Conservation (phyloP, 2,329 filamentous ascomycete genomes). For the Penicillium sp. region DNA sequence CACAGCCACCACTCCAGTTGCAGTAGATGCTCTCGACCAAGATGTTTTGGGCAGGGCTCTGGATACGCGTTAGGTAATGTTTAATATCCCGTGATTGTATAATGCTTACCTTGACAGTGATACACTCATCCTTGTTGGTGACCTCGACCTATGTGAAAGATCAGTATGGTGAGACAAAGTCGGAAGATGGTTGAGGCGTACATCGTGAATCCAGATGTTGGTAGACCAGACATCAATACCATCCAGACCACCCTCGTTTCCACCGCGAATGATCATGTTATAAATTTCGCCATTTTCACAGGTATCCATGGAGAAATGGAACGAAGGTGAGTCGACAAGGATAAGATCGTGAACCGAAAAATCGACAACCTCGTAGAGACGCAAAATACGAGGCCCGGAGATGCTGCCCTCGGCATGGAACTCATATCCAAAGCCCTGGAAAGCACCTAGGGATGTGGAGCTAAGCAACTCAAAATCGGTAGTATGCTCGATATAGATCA, state of each 20-base stretch:
- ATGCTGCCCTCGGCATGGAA: conserved; percentile 45
- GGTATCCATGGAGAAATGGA: conserved; percentile 54
- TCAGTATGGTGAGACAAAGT: not conserved
- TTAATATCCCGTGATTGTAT: too few species aligned
- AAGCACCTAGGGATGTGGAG: conserved; percentile 51
- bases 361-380: conserved; percentile 46
- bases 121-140: conserved; percentile 63
- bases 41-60: conserved; percentile 54
- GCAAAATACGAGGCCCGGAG: conserved; percentile 47
- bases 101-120: conserved; percentile 52
- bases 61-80: not conserved
- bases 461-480: conserved; percentile 57
- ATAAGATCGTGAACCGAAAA: conserved; percentile 53
- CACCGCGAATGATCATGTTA: conserved; percentile 57
- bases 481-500: conserved; percentile 53
- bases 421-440: conserved; percentile 55
- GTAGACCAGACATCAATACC: conserved; percentile 57
- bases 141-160: conserved; percentile 47
- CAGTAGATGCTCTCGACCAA: conserved; percentile 62
- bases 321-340: conserved; percentile 51
- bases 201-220: conserved; percentile 61
- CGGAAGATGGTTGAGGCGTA: conserved; percentile 12
- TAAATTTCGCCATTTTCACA: conserved; percentile 56
- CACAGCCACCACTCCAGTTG: conserved; percentile 62
- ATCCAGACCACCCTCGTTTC: conserved; percentile 54